Evolutionary conservation across 305 asterid species (phyloP), one percentile per base, ranked within the genome.

Genomic region (Plantago coronopus): DNA sequence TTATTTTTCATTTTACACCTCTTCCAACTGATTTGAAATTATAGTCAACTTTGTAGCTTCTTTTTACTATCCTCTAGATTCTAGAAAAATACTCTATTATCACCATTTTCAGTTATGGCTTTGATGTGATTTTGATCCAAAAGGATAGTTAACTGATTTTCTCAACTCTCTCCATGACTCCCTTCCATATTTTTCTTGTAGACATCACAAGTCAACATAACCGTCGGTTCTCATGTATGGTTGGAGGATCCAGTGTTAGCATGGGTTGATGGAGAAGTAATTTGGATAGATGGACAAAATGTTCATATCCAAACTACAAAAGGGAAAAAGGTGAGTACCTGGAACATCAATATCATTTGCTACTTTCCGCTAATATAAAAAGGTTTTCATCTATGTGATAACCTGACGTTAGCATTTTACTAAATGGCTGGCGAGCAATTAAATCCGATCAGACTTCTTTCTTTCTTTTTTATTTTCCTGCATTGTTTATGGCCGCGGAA

Each of bases 141-240:
- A 45, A 48, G 9, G 40, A 53, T 10, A 53, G 42, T 53, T 34
- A 7, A 25, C 40, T 5, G 20, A 53, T 18, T 53, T 53, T 1
- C 58, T 53, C 40, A 6, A 65, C 54, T 66, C 59, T 31, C 64
- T 66, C 71, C 60, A 63, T 67, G 37, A 11, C 55, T 62, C 53
- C 54, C 22, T 59, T 62, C 14, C 42, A n/a, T 19, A 17, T 46
- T 54, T 34, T 73, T 63, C 62, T 20, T 57, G 85, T 87, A 93
- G 99, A 95, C 85, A 57, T 75, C 96, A 66, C 49, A 83, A 17
- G 95, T 84, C 68, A 94, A 94, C 69, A 90, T 94, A 58, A 85
- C 76, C 34, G 95, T 81, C 61, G 96, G 97, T 73, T 85, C 97
- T 67, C 96, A 90, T 77, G 99, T 87, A 59, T 94, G 97, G 99